Evolutionary conservation across 2,329 filamentous ascomycete species (phyloP).

Genomic region (Sporothrix schenckii): DNA sequence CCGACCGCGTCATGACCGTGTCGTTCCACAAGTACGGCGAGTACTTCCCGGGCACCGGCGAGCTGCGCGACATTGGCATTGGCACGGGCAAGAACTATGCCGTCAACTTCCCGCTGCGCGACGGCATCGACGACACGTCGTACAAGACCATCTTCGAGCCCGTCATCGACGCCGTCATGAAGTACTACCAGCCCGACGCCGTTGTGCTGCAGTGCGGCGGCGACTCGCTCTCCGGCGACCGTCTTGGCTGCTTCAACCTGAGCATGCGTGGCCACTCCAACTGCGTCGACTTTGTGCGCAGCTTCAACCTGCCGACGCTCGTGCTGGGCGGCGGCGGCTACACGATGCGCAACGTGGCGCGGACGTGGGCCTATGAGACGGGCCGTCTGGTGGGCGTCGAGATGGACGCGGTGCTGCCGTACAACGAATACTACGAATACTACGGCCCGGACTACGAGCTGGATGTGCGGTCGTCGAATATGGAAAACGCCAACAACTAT

Average conservation of each 20-base stretch:
- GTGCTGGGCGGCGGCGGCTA: slow-evolving; percentile 95
- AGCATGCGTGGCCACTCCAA: slow-evolving; percentile 96
- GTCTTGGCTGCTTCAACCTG: slow-evolving; percentile 94
- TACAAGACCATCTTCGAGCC: slow-evolving; percentile 91
- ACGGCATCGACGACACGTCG: slow-evolving; percentile 85
- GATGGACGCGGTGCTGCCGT: slow-evolving; percentile 82
- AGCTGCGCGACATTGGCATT: slow-evolving; percentile 81
- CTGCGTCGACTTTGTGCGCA: slow-evolving; percentile 90
- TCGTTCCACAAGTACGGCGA: slow-evolving; percentile 96
- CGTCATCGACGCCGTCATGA: slow-evolving; percentile 84
- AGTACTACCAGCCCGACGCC: slow-evolving; percentile 84
- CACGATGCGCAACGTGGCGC: slow-evolving; percentile 94
- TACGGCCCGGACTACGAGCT: slow-evolving; percentile 90
- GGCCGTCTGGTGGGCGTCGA: slow-evolving; percentile 82
- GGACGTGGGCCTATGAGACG: slow-evolving; percentile 97
- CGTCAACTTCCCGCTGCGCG: slow-evolving; percentile 87
- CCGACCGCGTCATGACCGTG: slow-evolving; percentile 85
- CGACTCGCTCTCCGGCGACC: slow-evolving; percentile 90
- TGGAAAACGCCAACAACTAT: slow-evolving; percentile 86
- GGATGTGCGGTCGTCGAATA: slow-evolving; percentile 84
- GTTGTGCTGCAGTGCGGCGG: slow-evolving; percentile 96
- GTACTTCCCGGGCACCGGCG: slow-evolving; percentile 92
- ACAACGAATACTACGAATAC: slow-evolving; percentile 97
- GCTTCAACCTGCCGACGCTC: slow-evolving; percentile 80
- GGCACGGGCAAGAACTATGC: slow-evolving; percentile 87